phyloP scores from a whole-genome alignment of 1,284 basidiomycete genomes.

The Kalmanozyma brasiliensis region DNA sequence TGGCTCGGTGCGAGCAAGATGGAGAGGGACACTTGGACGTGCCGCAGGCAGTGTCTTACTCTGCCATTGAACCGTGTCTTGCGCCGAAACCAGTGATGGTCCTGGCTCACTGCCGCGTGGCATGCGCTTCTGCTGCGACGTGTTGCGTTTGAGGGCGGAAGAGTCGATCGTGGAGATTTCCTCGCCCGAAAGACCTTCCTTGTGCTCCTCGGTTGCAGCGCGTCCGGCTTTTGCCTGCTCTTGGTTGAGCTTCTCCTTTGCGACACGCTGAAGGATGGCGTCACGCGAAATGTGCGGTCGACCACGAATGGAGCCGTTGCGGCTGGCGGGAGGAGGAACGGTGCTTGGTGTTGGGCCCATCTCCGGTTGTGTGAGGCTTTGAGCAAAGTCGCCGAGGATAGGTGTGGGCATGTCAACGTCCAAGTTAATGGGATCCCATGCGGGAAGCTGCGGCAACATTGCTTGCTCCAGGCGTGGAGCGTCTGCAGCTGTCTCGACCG shows the following conservation, averaged over 20 bases:
- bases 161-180: constrained; percentile 4
- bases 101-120: constrained; percentile 41
- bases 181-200: neutral
- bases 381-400: constrained; percentile 16
- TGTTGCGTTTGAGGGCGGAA: constrained; percentile 8
- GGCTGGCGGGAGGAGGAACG: constrained; percentile 13
- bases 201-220: neutral
- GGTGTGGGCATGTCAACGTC: constrained; percentile 26
- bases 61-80: neutral
- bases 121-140: constrained; percentile 18
- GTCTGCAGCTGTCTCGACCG: constrained; percentile 1
- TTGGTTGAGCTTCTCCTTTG: constrained; percentile 45
- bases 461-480: constrained; percentile 7
- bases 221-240: constrained; percentile 22
- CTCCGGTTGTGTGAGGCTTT: constrained; percentile 27
- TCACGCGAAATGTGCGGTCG: constrained; percentile 66
- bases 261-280: constrained; percentile 62
- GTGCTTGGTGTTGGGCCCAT: constrained; percentile 5
- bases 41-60: constrained; percentile 8
- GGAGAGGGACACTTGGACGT: constrained; percentile 34
- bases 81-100: neutral
- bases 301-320: constrained; percentile 22
- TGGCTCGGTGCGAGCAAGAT: constrained; percentile 3
- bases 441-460: constrained; percentile 55
- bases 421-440: constrained; percentile 60